A percentile compares a stretch with the other conserved stretches of the same genome.
phyloP scores from a whole-genome alignment of 257 asterid species.

The Knoxia roxburghii region DNA sequence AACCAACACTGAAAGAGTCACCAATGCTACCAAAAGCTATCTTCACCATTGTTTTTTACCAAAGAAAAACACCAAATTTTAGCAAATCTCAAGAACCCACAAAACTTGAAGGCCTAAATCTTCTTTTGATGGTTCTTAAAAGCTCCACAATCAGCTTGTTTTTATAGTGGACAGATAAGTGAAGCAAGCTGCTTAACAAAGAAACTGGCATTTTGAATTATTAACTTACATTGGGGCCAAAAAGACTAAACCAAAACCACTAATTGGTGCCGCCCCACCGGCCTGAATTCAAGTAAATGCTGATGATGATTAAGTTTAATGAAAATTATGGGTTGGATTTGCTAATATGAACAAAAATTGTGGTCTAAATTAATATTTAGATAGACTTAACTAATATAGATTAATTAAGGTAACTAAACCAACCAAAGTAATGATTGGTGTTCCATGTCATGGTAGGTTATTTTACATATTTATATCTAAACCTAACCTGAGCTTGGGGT shows the following conservation, averaged over 20 bases:
- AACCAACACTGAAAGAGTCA: conserved; percentile 46
- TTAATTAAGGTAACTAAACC: not conserved
- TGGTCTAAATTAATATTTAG: not conserved
- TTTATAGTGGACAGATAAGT: conserved; percentile 34
- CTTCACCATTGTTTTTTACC: conserved; percentile 48
- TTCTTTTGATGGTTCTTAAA: conserved; percentile 10
- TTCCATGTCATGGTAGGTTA: conserved; percentile 9
- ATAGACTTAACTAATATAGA: not conserved
- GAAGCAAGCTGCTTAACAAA: not conserved
- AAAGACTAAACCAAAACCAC: conserved; percentile 17
- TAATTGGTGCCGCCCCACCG: conserved; percentile 69
- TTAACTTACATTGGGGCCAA: conserved; percentile 50
- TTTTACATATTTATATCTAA: conserved; percentile 2
- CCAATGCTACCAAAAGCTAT: conserved; percentile 58
- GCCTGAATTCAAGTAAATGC: conserved; percentile 22
- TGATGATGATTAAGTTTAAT: conserved; percentile 16
- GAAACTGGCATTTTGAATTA: conserved; percentile 9
- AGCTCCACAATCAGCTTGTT: conserved; percentile 13
- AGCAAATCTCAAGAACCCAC: not conserved
- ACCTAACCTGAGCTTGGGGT: not conserved
- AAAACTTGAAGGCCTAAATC: not conserved
- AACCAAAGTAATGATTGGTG: conserved; percentile 6
- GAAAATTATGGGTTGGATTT: not conserved
- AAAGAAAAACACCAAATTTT: not conserved
- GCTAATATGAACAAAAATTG: not conserved